Conservation (phyloP, 768 basidiomycete species). For the Mycena vitilis region DNA sequence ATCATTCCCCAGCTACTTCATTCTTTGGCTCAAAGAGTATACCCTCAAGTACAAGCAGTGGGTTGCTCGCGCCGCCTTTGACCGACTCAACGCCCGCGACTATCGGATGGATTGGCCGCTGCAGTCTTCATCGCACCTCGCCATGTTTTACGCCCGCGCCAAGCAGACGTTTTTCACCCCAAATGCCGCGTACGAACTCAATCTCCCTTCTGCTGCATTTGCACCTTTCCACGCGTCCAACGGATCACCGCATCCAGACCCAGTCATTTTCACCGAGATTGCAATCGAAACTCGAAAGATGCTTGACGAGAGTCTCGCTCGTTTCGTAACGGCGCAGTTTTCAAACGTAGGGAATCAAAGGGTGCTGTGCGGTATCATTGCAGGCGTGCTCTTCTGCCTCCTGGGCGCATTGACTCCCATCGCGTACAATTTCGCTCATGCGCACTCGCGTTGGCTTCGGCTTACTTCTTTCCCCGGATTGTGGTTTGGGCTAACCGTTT, state of each 20-base stretch:
- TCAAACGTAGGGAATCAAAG: conserved; percentile 72
- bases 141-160: conserved; percentile 82
- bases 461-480: conserved; percentile 62
- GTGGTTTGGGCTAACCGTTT: conserved; percentile 74
- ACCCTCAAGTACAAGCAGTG: conserved; percentile 60
- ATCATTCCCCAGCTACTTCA: conserved; percentile 67
- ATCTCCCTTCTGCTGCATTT: conserved; percentile 74
- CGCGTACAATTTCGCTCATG: conserved; percentile 57
- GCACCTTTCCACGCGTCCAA: conserved; percentile 65
- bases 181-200: conserved; percentile 76
- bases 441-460: conserved; percentile 61
- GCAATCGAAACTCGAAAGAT: conserved; percentile 66
- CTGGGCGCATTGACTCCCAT: conserved; percentile 62
- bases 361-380: conserved; percentile 75
- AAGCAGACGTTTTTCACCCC: conserved; percentile 87
- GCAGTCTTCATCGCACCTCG: conserved; percentile 64
- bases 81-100: conserved; percentile 45
- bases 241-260: conserved; percentile 69
- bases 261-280: conserved; percentile 70
- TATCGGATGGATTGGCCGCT: conserved; percentile 51
- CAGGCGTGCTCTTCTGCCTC: conserved; percentile 63
- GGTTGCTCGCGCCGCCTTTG: conserved; percentile 51
- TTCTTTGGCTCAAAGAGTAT: conserved; percentile 86
- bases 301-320: conserved; percentile 71
- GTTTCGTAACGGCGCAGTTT: conserved; percentile 77